Conservation (phyloP, 805 yeast species). For the Metschnikowia amazonensis region DNA sequence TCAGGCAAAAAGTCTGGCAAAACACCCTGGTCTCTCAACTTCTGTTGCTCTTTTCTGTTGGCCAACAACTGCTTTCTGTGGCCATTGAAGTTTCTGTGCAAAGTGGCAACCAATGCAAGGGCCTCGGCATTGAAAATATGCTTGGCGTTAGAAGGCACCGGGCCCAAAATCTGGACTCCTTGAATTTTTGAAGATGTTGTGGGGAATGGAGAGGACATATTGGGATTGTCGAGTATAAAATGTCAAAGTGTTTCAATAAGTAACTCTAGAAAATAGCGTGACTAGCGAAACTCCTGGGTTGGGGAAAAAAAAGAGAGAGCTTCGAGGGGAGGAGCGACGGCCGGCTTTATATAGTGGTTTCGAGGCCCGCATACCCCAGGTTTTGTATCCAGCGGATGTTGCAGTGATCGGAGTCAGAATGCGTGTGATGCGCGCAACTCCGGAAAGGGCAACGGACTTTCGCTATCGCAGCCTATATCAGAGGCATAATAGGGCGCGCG, state of each 20-base stretch:
- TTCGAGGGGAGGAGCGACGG: background rate
- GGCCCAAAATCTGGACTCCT: constrained; percentile 55
- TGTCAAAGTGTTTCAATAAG: background rate
- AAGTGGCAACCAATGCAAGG: constrained; percentile 62
- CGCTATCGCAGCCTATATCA: constrained; percentile 8
- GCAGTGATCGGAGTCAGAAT: constrained; percentile 17
- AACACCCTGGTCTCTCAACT: constrained; percentile 56
- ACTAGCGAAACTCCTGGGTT: constrained; percentile 1
- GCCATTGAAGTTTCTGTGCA: constrained; percentile 68
- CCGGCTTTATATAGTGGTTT: constrained; percentile 10
- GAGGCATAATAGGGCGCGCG: constrained; percentile 3
- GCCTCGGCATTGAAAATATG: constrained; percentile 61
- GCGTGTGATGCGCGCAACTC: constrained; percentile 12
- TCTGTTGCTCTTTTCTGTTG: constrained; percentile 60
- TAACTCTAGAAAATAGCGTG: background rate
- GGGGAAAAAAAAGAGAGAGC: background rate
- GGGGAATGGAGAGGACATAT: constrained; percentile 41
- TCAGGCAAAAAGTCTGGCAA: constrained; percentile 63
- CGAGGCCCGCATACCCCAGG: constrained; percentile 6
- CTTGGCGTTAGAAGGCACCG: constrained; percentile 44
- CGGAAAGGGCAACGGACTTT: constrained; percentile 12
- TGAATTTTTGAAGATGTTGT: constrained; percentile 38
- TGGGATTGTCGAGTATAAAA: background rate
- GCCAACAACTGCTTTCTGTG: constrained; percentile 56
- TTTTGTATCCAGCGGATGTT: constrained; percentile 18